Percentiles rank a stretch among this genome's conserved stretches.
These are phyloP conservation scores for Singerocomus inundabilis DNA, from an alignment of 1,284 basidiomycete species.

Conservation along the genomic window DNA sequence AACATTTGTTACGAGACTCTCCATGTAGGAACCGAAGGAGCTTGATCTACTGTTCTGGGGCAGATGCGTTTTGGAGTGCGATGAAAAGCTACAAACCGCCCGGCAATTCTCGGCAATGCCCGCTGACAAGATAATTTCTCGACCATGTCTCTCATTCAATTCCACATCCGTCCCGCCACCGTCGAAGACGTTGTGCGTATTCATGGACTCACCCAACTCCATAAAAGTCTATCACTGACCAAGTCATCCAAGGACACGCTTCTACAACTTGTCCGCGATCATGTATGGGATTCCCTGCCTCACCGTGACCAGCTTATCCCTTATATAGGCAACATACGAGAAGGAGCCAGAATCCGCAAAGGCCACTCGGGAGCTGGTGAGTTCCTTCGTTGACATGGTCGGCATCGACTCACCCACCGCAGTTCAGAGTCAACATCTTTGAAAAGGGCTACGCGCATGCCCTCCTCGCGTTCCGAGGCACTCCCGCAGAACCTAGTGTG, in stretches of 20 bases:
- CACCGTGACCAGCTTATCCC: constrained; percentile 5
- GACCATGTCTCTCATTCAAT: constrained; percentile 30
- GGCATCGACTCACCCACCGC: constrained; percentile 1
- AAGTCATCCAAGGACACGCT: constrained; percentile 56
- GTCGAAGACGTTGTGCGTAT: constrained; percentile 63
- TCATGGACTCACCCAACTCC: neutral
- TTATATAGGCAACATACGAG: constrained; percentile 78
- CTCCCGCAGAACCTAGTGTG: constrained; percentile 47
- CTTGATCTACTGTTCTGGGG: too few relatives aligned
- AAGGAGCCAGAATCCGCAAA: constrained; percentile 83
- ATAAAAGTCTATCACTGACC: constrained; percentile 12
- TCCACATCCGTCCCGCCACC: constrained; percentile 60
- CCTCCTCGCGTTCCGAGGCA: constrained; percentile 73
- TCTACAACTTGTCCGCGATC: constrained; percentile 68
- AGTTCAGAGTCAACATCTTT: constrained; percentile 83
- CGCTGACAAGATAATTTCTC: constrained; percentile 28
- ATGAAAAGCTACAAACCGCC: too few relatives aligned
- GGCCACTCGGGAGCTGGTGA: constrained; percentile 83
- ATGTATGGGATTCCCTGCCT: constrained; percentile 49
- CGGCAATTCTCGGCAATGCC: too few relatives aligned
- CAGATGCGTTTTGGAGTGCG: too few relatives aligned
- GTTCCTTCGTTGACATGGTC: constrained; percentile 22
- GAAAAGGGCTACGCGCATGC: constrained; percentile 80
- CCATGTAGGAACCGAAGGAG: too few relatives aligned
- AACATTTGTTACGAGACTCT: too few relatives aligned